Evolutionary conservation across 371 early-diverging fungal species (phyloP).

Genomic region (Lichtheimia ramosa): DNA sequence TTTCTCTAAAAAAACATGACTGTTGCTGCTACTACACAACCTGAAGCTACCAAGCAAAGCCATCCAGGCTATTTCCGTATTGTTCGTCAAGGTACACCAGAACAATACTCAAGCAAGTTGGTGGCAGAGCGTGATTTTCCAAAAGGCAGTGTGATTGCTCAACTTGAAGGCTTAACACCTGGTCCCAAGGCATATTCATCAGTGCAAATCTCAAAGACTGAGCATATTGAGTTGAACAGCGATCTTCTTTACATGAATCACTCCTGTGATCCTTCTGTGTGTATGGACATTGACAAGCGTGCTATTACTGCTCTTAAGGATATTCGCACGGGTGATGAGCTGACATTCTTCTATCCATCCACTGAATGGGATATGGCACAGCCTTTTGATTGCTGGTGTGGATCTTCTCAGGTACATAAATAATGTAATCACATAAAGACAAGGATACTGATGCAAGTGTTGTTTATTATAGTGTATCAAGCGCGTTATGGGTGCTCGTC

Average conservation of each 20-base stretch:
- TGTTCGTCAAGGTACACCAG: slow-evolving; percentile 49
- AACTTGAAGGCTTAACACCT: slow-evolving; percentile 54
- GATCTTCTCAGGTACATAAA: slow-evolving; percentile 39
- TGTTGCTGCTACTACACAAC: slow-evolving; percentile 4
- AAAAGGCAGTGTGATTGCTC: slow-evolving; percentile 56
- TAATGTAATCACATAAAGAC: too few species aligned
- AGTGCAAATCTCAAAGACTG: slow-evolving; percentile 61
- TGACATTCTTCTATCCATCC: slow-evolving; percentile 83
- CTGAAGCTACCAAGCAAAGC: slow-evolving; percentile 8
- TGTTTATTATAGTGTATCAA: slow-evolving; percentile 54
- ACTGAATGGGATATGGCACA: slow-evolving; percentile 89
- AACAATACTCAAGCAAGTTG: slow-evolving; percentile 55
- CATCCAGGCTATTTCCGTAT: slow-evolving; percentile 56
- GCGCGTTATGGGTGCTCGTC: slow-evolving; percentile 61
- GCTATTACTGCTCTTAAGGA: slow-evolving; percentile 59
- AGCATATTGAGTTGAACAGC: slow-evolving; percentile 74
- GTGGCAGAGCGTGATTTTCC: slow-evolving; percentile 48
- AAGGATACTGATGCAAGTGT: neutral
- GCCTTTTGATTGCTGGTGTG: slow-evolving; percentile 86
- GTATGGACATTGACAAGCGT: slow-evolving; percentile 55
- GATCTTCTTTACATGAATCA: slow-evolving; percentile 60
- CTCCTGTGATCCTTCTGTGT: slow-evolving; percentile 59
- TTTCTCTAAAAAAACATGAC: slow-evolving; percentile 1
- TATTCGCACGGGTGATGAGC: slow-evolving; percentile 63
- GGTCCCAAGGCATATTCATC: slow-evolving; percentile 63